Evolutionary conservation across 768 basidiomycete genomes (phyloP).

Genomic region (Boletus sp.): DNA sequence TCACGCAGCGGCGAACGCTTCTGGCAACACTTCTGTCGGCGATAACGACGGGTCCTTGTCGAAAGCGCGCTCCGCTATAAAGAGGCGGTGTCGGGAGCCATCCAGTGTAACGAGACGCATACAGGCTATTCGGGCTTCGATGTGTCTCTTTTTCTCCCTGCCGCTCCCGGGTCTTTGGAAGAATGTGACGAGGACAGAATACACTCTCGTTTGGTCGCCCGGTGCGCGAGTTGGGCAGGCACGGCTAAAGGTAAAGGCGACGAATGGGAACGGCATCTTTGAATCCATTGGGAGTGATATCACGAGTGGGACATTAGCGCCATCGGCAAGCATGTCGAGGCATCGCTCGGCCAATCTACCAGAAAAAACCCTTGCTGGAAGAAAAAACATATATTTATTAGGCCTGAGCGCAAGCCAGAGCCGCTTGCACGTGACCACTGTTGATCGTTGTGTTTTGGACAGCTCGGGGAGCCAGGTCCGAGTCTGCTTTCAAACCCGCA

Average conservation of each 20-base stretch:
- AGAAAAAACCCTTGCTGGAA: no score
- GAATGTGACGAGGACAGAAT: conserved; percentile 80
- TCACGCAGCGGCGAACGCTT: conserved; percentile 39
- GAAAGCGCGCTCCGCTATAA: conserved; percentile 56
- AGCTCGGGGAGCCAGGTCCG: no score
- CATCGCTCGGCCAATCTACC: no score
- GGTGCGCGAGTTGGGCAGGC: conserved; percentile 92
- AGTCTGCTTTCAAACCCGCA: no score
- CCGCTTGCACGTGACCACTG: no score
- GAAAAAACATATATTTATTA: no score
- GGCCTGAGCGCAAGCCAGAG: no score
- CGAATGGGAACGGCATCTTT: conserved; percentile 55
- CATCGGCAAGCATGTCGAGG: no score
- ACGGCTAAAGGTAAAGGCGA: conserved; percentile 81
- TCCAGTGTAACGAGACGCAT: conserved; percentile 1
- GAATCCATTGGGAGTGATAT: conserved; percentile 38
- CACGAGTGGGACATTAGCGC: conserved; percentile 54
- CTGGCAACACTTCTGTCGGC: conserved; percentile 34
- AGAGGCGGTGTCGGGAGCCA: conserved; percentile 5
- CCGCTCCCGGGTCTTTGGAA: conserved; percentile 78
- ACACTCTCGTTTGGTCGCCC: conserved; percentile 82
- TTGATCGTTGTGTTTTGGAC: no score
- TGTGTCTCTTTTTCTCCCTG: conserved; percentile 73
- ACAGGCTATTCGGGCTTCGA: conserved; percentile 43
- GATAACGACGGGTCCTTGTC: conserved; percentile 64